Conservation (phyloP, 768 basidiomycete species). For the Dendrothele bispora region DNA sequence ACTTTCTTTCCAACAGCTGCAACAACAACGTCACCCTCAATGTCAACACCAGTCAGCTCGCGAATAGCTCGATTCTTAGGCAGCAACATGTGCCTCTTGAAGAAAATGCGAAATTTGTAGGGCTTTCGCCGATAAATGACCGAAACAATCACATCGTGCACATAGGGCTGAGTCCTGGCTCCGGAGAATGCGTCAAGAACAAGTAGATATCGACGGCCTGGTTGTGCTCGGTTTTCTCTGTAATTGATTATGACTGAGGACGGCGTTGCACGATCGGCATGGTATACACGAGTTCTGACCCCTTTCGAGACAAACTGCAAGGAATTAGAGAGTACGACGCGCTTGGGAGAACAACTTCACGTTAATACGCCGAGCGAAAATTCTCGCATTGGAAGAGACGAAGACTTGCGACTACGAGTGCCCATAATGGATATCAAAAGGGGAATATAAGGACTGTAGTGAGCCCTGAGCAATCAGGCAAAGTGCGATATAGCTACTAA, state of each 20-base stretch:
- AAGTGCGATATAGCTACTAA: no score
- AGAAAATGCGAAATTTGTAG: conserved; percentile 1
- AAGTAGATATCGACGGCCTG: not conserved
- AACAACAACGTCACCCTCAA: not conserved
- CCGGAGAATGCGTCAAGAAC: not conserved
- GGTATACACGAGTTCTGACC: not conserved
- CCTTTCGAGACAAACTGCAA: not conserved
- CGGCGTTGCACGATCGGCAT: not conserved
- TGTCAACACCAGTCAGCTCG: not conserved
- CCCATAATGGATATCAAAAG: no score
- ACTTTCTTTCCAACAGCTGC: not conserved
- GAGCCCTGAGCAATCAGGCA: no score
- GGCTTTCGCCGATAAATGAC: not conserved
- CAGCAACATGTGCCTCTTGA: conserved; percentile 1
- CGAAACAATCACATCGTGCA: not conserved
- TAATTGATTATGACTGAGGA: not conserved
- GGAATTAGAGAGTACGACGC: no score
- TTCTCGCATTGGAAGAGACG: no score
- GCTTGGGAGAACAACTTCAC: no score
- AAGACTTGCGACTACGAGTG: no score
- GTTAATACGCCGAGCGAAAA: no score
- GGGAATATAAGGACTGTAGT: no score
- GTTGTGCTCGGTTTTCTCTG: not conserved
- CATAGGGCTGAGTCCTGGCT: not conserved
- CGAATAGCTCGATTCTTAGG: not conserved